Conservation (phyloP, 2,329 filamentous ascomycete genomes). For the Sphaerulina musiva region DNA sequence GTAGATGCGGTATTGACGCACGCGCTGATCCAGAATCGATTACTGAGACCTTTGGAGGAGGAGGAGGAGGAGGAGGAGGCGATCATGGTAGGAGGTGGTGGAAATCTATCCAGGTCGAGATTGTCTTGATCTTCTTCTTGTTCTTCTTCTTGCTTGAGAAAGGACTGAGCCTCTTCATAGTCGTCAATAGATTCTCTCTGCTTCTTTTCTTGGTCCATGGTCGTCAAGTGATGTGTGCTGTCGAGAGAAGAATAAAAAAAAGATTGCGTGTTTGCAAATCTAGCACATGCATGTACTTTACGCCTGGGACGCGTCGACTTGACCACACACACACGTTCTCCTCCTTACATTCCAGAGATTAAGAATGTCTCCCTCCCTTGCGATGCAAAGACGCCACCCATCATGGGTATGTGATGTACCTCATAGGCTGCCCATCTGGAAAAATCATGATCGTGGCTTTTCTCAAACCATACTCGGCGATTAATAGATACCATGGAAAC, state of each 20-base stretch:
- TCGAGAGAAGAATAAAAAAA: too few species aligned
- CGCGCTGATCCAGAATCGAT: constrained; percentile 21
- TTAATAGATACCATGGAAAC: not conserved
- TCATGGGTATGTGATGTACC: not conserved
- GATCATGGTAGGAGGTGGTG: not conserved
- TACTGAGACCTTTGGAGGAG: constrained; percentile 5
- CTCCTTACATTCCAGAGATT: constrained; percentile 12
- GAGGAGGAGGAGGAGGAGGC: not conserved
- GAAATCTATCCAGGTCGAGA: not conserved
- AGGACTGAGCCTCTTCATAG: constrained; percentile 16
- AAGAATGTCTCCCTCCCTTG: constrained; percentile 13
- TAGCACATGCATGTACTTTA: constrained; percentile 1
- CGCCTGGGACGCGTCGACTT: not conserved
- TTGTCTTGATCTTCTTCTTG: not conserved
- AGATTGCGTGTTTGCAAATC: too few species aligned
- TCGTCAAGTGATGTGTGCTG: not conserved
- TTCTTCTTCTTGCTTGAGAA: constrained; percentile 17
- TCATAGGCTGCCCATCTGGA: not conserved
- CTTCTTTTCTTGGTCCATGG: constrained; percentile 8
- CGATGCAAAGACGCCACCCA: not conserved
- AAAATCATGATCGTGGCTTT: not conserved
- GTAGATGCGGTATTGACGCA: constrained; percentile 21
- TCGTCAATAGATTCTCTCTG: constrained; percentile 13
- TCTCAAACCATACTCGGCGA: not conserved
- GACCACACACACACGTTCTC: not conserved